Evolutionary conservation across 2,329 filamentous ascomycete genomes (phyloP).

Genomic region (Cercospora zeae-maydis): DNA sequence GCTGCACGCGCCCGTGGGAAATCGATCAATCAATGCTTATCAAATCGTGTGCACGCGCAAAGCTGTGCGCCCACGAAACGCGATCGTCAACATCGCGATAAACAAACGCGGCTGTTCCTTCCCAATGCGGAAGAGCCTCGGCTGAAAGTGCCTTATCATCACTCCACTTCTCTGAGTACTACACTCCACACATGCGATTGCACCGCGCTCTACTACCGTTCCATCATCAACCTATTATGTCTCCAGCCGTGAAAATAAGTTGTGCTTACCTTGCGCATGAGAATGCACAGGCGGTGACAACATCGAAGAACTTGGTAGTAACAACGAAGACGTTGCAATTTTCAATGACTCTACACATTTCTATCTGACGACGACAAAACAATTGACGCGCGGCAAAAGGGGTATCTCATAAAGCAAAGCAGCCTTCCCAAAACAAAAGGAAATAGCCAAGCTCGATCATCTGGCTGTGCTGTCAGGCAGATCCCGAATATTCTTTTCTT

Average conservation of each 20-base stretch:
- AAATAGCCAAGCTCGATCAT: slow-evolving; percentile 1
- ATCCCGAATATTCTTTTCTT: slow-evolving; percentile 42
- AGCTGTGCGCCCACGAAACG: not conserved
- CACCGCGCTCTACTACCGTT: not conserved
- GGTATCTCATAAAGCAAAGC: slow-evolving; percentile 7
- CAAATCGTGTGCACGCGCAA: not conserved
- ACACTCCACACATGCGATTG: too few relatives aligned
- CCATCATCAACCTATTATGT: not conserved
- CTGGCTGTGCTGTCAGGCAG: slow-evolving; percentile 44
- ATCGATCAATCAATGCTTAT: not conserved
- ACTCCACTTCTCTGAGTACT: not conserved
- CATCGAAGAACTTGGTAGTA: not conserved
- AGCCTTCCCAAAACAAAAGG: slow-evolving; percentile 6
- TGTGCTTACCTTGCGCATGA: too few relatives aligned
- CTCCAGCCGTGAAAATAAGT: too few relatives aligned
- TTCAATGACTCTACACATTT: not conserved
- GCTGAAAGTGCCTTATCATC: not conserved
- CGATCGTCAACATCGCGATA: not conserved
- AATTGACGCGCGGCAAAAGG: not conserved
- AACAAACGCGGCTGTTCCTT: not conserved
- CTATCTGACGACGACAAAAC: not conserved
- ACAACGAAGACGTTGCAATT: not conserved
- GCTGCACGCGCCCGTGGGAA: not conserved
- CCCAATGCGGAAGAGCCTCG: not conserved
- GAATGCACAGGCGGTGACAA: not conserved